Conservation (phyloP, 345 rosid species). For the Cardamine resedifolia region DNA sequence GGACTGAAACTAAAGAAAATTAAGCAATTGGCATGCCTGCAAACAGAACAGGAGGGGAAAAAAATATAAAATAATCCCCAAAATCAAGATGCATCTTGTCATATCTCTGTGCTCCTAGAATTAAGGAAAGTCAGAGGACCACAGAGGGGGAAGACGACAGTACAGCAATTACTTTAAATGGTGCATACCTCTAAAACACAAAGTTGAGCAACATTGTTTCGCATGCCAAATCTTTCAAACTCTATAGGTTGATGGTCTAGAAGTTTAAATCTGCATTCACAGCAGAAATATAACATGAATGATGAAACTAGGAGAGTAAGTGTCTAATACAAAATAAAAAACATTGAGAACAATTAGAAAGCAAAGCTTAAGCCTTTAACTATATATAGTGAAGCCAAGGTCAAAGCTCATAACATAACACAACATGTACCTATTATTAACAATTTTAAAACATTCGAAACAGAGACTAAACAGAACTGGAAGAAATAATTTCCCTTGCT, state of each 20-base stretch:
- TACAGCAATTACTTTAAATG: neutral
- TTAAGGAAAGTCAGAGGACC: neutral
- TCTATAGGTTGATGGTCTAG: constrained; percentile 77
- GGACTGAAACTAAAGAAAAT: neutral
- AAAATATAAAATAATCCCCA: neutral
- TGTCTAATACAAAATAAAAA: neutral
- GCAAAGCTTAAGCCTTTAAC: neutral
- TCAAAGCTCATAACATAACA: neutral
- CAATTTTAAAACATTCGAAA: neutral
- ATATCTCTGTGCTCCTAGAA: neutral
- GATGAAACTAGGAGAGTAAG: constrained; percentile 26
- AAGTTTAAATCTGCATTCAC: constrained; percentile 68
- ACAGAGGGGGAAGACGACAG: neutral
- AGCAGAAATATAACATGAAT: constrained; percentile 29
- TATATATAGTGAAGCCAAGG: constrained; percentile 3
- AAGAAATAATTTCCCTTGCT: neutral
- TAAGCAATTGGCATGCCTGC: neutral
- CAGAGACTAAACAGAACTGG: neutral
- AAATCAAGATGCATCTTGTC: constrained; percentile 15
- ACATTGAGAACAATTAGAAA: constrained; percentile 6
- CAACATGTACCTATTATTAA: neutral
- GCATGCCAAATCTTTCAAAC: constrained; percentile 80
- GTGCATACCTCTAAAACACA: constrained; percentile 77
- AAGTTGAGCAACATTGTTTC: constrained; percentile 90
- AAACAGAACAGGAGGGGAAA: neutral